Percentiles rank a stretch among this genome's conserved stretches.
phyloP scores from a whole-genome alignment of 495 filamentous ascomycete species.

The Hyphodiscus hymeniophilus region DNA sequence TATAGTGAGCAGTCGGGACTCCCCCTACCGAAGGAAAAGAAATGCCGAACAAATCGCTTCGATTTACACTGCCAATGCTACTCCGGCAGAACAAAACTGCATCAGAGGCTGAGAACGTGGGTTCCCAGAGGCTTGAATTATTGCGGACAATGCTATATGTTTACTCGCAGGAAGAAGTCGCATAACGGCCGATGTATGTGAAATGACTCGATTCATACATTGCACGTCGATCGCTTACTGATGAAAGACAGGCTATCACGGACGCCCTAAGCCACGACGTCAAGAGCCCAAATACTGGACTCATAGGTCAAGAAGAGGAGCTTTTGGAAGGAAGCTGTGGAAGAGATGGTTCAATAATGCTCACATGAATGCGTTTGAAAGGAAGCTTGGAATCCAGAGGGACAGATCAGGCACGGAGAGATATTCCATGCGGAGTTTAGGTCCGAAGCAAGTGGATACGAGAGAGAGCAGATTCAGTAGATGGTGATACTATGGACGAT shows the following conservation, averaged over 20 bases:
- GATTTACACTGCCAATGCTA: conserved; percentile 15
- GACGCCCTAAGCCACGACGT: conserved; percentile 1
- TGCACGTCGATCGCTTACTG: not conserved
- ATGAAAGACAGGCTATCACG: conserved; percentile 16
- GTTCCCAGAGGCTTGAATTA: conserved; percentile 13
- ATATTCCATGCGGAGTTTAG: conserved; percentile 15
- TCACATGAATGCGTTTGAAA: conserved; percentile 15
- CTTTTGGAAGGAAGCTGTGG: conserved; percentile 17
- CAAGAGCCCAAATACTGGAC: conserved; percentile 13
- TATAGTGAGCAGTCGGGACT: not conserved
- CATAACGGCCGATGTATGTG: conserved; percentile 15
- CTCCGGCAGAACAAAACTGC: not conserved
- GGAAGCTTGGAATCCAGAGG: not conserved
- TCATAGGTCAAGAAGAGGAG: conserved; percentile 11
- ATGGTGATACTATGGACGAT: no score
- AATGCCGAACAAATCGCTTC: conserved; percentile 4
- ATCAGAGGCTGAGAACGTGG: conserved; percentile 17
- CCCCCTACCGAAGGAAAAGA: not conserved
- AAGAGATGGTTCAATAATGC: conserved; percentile 22
- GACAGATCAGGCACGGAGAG: conserved; percentile 9
- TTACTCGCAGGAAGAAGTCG: conserved; percentile 14
- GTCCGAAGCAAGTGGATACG: conserved; percentile 10
- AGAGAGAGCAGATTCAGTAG: conserved; percentile 41
- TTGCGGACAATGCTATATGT: conserved; percentile 15
- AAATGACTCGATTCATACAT: not conserved